Evolutionary conservation across 345 rosid genomes (phyloP), one percentile per base, ranked within the genome.

Genomic region (Camelina neglecta): DNA sequence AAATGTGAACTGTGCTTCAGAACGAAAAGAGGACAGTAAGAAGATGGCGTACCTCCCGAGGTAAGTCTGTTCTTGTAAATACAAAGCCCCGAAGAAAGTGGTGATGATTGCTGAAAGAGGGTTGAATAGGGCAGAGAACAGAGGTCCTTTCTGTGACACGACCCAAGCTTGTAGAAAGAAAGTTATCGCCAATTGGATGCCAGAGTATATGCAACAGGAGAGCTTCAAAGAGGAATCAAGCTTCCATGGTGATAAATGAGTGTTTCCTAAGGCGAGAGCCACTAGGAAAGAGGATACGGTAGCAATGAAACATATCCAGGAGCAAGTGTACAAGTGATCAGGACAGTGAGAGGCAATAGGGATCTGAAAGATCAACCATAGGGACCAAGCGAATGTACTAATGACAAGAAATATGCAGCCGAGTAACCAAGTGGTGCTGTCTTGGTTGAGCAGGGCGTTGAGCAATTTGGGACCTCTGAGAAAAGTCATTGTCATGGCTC

Each of bases 141-240:
- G 74, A 24, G 89, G 93, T 44, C 93, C 93, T 67, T 81, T 78
- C 63, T 26, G 36, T 8, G 90, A 81, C 31, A 91, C 78, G 48
- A 89, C 83, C 93, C 92, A 90, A 15, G 96, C 89, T 78, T 90
- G 92, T 65, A 86, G 75, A 39, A 85, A 85, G 77, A 85, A 84
- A 2, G 89, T 79, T 13, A 81, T 58, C 0, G 89, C 90, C 58
- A 83, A 61, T 8, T 62, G 50, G 29, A 84, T 53, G 44, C 85
- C 89, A 16, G 85, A 68, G 59, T 45, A 82, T 53, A 86, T 18
- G 48, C 87, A 86, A 41, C 84, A 80, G 0, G 70, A 78, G 50
- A 84, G 67, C 56, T 85, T 82, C 54, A 82, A 68, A 18, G 53
- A 54, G 15, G 89, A 85, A 73, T 76, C 71, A 62, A 84, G 80